Conservation (phyloP, 2,329 filamentous ascomycete genomes). For the Periconia sp. region DNA sequence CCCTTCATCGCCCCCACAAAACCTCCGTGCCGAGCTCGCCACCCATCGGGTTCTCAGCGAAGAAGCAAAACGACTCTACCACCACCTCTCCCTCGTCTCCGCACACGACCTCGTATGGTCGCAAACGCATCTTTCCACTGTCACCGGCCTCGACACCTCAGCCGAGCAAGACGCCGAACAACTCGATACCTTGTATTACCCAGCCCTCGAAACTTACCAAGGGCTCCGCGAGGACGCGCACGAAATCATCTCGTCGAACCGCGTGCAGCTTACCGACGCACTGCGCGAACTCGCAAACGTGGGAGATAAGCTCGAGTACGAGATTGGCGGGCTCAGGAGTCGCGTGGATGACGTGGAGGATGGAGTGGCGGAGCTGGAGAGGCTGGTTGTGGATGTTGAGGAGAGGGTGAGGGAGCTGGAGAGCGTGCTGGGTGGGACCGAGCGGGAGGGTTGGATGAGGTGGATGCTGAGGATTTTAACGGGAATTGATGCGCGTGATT, state of each 20-base stretch:
- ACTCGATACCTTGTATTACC: slow-evolving; percentile 71
- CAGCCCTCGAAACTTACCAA: slow-evolving; percentile 70
- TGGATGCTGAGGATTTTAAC: slow-evolving; percentile 33
- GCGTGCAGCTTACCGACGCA: slow-evolving; percentile 67
- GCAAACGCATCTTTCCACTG: slow-evolving; percentile 55
- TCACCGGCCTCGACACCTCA: slow-evolving; percentile 63
- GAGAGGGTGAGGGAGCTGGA: slow-evolving; percentile 54
- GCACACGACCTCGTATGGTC: slow-evolving; percentile 64
- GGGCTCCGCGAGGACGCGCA: slow-evolving; percentile 67
- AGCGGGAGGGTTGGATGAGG: slow-evolving; percentile 38
- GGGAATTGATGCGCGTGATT: slow-evolving; percentile 16
- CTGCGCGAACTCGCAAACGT: slow-evolving; percentile 79
- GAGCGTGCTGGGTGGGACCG: slow-evolving; percentile 52
- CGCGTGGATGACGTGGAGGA: slow-evolving; percentile 88
- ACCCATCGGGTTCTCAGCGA: slow-evolving; percentile 49
- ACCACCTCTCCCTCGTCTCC: slow-evolving; percentile 59
- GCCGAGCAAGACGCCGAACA: slow-evolving; percentile 60
- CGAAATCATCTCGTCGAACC: slow-evolving; percentile 70
- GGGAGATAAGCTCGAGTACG: slow-evolving; percentile 86
- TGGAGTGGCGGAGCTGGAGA: slow-evolving; percentile 76
- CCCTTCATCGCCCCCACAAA: slow-evolving; percentile 27
- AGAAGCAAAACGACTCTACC: slow-evolving; percentile 65
- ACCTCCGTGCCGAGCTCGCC: slow-evolving; percentile 34
- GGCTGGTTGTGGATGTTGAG: slow-evolving; percentile 56
- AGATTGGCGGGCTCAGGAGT: slow-evolving; percentile 75